Base-by-base conservation (phyloP, 1,139 yeast species). In the Suzukiozyma palmioleophila region DNA sequence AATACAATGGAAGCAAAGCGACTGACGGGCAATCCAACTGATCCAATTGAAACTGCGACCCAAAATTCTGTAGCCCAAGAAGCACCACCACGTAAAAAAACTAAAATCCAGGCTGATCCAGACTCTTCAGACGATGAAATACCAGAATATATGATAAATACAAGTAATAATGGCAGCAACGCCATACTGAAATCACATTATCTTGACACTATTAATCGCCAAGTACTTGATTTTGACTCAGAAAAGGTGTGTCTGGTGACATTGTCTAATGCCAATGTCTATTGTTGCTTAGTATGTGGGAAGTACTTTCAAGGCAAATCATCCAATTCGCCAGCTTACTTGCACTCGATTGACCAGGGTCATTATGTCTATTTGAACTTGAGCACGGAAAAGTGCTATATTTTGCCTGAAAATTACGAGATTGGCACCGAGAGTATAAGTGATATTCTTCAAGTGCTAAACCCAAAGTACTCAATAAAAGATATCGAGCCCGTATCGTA, bases 281-380 rank as follows among this genome's bases (percentile, higher is more conserved):
- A 84, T 53, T 80, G 87, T 31, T 86, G 95, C 52, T 60, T 86
- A 27, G 73, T 72, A 0, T 86, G 95, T 59, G 94, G 94, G 32
- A 80, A 75, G 51, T 86, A 78, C 60, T 73, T 78, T 40, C 84
- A 80, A 50, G 95, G 95, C 0, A 66, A 89, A 21, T 75, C 80
- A 1, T 61, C 59, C 40, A 57, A 73, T 11, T 77, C 92, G 0
- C 82, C 82, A 15, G 90, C 92, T 0, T 84, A 79, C 51, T 56
- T 66, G 32, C 95, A 86, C 55, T 69, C 89, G 3, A 68, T 86
- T 22, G 73, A 78, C 42, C 70, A 62, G 3, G 70, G 73, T 46
- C 92, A 84, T 53, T 86, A 79, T 52, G 74, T 84, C 1, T 86
- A 66, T 50, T 65, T 85, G 40, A 80, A 77, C 49, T 63, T 84